Conservation (phyloP, 768 basidiomycete species). For the Podaxis mareebaensis region DNA sequence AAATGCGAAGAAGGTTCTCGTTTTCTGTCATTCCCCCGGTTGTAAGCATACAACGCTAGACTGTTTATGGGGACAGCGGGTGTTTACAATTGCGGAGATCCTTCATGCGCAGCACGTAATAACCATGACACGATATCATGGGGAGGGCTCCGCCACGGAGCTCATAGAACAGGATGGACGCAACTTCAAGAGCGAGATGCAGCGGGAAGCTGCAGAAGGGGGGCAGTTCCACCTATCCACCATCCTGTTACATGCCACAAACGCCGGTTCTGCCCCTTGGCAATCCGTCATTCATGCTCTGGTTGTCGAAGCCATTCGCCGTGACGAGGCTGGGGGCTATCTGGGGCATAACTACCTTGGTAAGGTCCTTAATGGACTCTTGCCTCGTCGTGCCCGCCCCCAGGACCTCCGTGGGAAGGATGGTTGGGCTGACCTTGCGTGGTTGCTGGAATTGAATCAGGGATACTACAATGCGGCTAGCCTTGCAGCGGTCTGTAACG, state of each 20-base stretch:
- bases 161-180: not conserved
- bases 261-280: not conserved
- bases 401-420: not conserved
- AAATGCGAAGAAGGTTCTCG: not conserved
- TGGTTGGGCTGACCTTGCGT: not conserved
- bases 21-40: not conserved
- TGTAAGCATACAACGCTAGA: not conserved
- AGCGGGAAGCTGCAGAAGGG: not conserved
- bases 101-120: not conserved
- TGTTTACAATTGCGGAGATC: not conserved
- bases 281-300: not conserved
- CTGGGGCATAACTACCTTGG: not conserved
- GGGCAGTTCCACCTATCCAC: not conserved
- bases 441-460: slow-evolving; percentile 2
- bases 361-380: not conserved
- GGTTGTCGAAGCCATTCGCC: not conserved
- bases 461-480: slow-evolving; percentile 1
- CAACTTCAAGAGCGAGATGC: slow-evolving; percentile 1
- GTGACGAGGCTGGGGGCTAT: not conserved
- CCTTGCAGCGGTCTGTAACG: not conserved
- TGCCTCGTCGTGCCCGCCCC: not conserved
- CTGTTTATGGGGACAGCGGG: not conserved
- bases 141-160: not conserved
- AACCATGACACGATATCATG: not conserved
- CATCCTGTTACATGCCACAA: not conserved